Evolutionary conservation across 2,329 filamentous ascomycete species (phyloP).

Genomic region (Ophiocordyceps sinensis): DNA sequence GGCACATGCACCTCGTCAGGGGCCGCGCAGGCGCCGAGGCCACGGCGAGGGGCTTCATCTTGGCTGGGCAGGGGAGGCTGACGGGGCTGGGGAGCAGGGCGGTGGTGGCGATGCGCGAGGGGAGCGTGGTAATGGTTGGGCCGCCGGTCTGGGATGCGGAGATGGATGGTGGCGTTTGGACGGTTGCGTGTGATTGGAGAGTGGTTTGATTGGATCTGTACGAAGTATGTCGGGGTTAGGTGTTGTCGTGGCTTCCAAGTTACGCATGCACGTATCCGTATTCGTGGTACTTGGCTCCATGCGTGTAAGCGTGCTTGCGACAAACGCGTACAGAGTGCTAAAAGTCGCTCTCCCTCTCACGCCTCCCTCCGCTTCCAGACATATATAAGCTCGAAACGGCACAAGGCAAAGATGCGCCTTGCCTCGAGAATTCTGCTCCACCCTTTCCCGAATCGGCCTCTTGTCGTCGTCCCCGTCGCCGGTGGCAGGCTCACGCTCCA

Average conservation of each 20-base stretch:
- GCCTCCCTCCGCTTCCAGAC: too few species aligned
- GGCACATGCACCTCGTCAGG: constrained; percentile 19
- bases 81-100: constrained; percentile 19
- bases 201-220: constrained; percentile 3
- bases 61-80: constrained; percentile 23
- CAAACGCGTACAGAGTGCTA: constrained; percentile 14
- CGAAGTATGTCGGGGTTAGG: neutral
- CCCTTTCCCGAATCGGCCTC: too few species aligned
- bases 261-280: too few species aligned
- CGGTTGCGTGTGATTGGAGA: constrained; percentile 24
- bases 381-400: too few species aligned
- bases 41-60: constrained; percentile 12
- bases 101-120: constrained; percentile 8
- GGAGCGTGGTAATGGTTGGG: constrained; percentile 18
- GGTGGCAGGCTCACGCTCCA: neutral
- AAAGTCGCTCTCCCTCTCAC: too few species aligned
- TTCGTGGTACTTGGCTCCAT: constrained; percentile 8
- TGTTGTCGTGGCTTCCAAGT: too few species aligned
- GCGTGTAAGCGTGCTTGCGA: constrained; percentile 19
- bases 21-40: constrained; percentile 4
- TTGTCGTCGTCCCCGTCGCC: too few species aligned
- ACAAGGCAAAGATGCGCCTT: too few species aligned
- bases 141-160: constrained; percentile 23
- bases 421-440: too few species aligned
- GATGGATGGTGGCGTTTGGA: constrained; percentile 19